Evolutionary conservation across 148 eudicot genomes (phyloP).

Genomic region (Camellia japonica): DNA sequence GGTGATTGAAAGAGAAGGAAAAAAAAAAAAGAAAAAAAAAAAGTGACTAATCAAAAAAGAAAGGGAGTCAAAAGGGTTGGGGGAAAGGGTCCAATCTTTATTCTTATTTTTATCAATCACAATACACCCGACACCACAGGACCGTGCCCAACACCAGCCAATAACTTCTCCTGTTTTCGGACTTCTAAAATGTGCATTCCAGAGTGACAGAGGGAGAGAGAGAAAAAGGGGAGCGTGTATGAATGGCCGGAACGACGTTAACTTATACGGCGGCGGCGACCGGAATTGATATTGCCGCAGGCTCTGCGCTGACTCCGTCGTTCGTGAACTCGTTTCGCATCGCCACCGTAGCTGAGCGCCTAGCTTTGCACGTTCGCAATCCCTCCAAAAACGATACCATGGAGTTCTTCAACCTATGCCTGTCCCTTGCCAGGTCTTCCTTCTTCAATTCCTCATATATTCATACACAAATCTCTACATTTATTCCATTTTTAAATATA

Average conservation of each 20-base stretch:
- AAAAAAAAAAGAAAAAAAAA: too few relatives aligned
- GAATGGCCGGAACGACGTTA: slow-evolving; percentile 18
- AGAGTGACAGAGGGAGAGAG: not conserved
- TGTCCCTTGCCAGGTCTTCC: slow-evolving; percentile 39
- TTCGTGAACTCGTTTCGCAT: slow-evolving; percentile 30
- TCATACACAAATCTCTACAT: not conserved
- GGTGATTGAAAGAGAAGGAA: too few relatives aligned
- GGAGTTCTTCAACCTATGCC: slow-evolving; percentile 48
- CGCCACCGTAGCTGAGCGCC: slow-evolving; percentile 28
- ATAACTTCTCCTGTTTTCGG: too few relatives aligned
- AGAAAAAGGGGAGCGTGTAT: not conserved
- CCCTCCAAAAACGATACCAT: slow-evolving; percentile 8
- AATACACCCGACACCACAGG: too few relatives aligned
- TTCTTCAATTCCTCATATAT: not conserved
- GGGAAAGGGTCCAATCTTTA: too few relatives aligned
- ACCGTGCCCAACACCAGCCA: too few relatives aligned
- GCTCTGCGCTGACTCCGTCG: slow-evolving; percentile 14
- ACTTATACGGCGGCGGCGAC: slow-evolving; percentile 12
- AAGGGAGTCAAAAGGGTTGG: too few relatives aligned
- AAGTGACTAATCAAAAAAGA: too few relatives aligned
- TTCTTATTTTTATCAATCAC: too few relatives aligned
- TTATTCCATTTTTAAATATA: too few relatives aligned
- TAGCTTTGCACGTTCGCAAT: slow-evolving; percentile 20
- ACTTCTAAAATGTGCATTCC: too few relatives aligned
- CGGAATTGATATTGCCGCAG: slow-evolving; percentile 6